Conservation (phyloP, 2,329 filamentous ascomycete species). For the Monilinia laxa region DNA sequence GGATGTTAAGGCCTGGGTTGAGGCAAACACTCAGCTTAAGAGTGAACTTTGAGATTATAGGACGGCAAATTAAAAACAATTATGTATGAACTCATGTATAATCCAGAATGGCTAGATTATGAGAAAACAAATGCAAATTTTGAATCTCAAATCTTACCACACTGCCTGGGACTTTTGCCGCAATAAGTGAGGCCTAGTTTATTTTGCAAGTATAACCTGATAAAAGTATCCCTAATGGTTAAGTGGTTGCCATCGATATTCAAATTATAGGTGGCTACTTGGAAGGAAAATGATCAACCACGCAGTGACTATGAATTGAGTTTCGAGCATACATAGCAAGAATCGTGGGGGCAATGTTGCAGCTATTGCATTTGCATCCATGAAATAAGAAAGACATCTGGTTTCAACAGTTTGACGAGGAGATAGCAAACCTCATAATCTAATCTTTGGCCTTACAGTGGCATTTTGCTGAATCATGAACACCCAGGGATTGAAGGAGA, state of each 20-base stretch:
- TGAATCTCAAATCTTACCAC: not conserved
- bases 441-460: not conserved
- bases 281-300: too few species aligned
- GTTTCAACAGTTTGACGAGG: too few species aligned
- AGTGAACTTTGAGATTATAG: constrained; percentile 33
- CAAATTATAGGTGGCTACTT: too few species aligned
- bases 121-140: not conserved
- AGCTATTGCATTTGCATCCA: not conserved
- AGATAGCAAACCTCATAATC: too few species aligned
- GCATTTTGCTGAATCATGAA: not conserved
- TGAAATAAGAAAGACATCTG: too few species aligned
- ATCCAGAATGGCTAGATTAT: not conserved
- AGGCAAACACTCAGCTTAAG: constrained; percentile 50
- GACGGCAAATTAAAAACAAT: not conserved
- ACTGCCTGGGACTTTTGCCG: not conserved
- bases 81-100: not conserved
- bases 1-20: constrained; percentile 74
- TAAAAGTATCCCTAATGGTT: not conserved
- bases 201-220: not conserved
- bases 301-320: too few species aligned
- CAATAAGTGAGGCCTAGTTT: not conserved
- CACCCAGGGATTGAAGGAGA: not conserved
- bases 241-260: not conserved
- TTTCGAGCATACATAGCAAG: not conserved
- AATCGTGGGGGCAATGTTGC: not conserved